phyloP scores from a whole-genome alignment of 1,284 basidiomycete species.

The Leccinum fallax region DNA sequence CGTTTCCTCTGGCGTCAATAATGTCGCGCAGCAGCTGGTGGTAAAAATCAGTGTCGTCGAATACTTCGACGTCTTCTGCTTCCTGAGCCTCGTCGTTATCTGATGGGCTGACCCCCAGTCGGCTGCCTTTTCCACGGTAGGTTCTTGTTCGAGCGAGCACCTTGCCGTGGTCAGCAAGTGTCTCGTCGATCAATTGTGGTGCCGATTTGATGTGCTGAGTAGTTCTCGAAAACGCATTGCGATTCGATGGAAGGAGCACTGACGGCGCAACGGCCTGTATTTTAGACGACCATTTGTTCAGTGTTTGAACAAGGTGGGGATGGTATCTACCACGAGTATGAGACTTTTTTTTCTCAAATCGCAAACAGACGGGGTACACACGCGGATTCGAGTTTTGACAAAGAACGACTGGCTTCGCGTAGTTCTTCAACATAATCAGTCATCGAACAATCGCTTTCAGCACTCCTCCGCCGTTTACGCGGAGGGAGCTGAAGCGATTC shows the following conservation, averaged over 20 bases:
- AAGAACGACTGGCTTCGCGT: constrained; percentile 45
- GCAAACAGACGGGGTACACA: constrained; percentile 38
- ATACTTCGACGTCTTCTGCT: constrained; percentile 56
- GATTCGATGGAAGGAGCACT: constrained; percentile 68
- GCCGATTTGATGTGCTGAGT: constrained; percentile 57
- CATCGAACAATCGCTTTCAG: constrained; percentile 20
- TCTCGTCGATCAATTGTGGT: constrained; percentile 74
- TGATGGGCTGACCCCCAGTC: constrained; percentile 40
- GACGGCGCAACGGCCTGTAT: constrained; percentile 87
- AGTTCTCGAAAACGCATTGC: constrained; percentile 62
- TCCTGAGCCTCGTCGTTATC: constrained; percentile 31
- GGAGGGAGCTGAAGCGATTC: constrained; percentile 52
- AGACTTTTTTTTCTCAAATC: constrained; percentile 7
- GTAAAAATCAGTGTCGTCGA: constrained; percentile 92
- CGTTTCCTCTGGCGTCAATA: constrained; percentile 67
- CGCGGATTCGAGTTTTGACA: constrained; percentile 57
- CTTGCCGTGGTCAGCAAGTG: constrained; percentile 56
- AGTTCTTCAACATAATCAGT: constrained; percentile 37
- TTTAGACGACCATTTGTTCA: constrained; percentile 92
- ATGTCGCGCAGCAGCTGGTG: constrained; percentile 87
- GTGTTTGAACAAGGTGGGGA: constrained; percentile 69
- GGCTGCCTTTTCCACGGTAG: constrained; percentile 47
- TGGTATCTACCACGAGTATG: constrained; percentile 52
- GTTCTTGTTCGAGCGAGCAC: constrained; percentile 60
- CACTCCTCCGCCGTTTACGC: constrained; percentile 57